These are phyloP conservation scores for Wickerhamomyces rabaulensis DNA, from an alignment of 805 yeast genomes.

Conservation along the genomic window DNA sequence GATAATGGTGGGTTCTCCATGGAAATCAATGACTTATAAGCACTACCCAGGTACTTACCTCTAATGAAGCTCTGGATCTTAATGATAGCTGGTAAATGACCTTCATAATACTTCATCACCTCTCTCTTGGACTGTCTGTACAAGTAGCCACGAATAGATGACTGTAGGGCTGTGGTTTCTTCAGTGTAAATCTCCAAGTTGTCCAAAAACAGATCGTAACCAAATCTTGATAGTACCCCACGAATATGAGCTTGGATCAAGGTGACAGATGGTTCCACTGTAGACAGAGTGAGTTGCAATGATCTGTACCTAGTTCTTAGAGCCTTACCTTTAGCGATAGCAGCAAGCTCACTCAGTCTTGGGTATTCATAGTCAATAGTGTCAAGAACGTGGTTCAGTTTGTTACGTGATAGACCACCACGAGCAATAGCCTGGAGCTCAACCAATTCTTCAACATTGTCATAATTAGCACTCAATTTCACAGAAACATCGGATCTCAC, in stretches of 20 bases:
- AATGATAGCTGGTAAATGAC: conserved; percentile 54
- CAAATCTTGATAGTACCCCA: conserved; percentile 58
- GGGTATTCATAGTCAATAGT: conserved; percentile 22
- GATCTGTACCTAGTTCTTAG: conserved; percentile 25
- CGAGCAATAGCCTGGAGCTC: conserved; percentile 52
- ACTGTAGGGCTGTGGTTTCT: conserved; percentile 44
- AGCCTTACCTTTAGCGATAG: conserved; percentile 32
- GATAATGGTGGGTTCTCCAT: conserved; percentile 73
- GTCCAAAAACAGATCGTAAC: conserved; percentile 47
- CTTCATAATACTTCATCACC: conserved; percentile 42
- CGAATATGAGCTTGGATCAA: conserved; percentile 54
- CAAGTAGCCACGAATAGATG: conserved; percentile 43
- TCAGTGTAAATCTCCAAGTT: conserved; percentile 42
- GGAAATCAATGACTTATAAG: conserved; percentile 66
- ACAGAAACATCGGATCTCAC: conserved; percentile 8
- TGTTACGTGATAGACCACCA: conserved; percentile 33
- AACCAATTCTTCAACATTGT: conserved; percentile 20
- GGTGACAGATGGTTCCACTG: conserved; percentile 22
- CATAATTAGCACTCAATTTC: conserved; percentile 1
- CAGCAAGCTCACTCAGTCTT: conserved; percentile 29
- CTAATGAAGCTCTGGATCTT: conserved; percentile 72
- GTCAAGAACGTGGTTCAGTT: conserved; percentile 20
- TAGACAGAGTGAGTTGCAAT: conserved; percentile 1
- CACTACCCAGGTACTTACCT: conserved; percentile 60
- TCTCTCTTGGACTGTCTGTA: conserved; percentile 33